Evolutionary conservation across 768 basidiomycete genomes (phyloP).

Genomic region (Xerocomellus dryophilus): DNA sequence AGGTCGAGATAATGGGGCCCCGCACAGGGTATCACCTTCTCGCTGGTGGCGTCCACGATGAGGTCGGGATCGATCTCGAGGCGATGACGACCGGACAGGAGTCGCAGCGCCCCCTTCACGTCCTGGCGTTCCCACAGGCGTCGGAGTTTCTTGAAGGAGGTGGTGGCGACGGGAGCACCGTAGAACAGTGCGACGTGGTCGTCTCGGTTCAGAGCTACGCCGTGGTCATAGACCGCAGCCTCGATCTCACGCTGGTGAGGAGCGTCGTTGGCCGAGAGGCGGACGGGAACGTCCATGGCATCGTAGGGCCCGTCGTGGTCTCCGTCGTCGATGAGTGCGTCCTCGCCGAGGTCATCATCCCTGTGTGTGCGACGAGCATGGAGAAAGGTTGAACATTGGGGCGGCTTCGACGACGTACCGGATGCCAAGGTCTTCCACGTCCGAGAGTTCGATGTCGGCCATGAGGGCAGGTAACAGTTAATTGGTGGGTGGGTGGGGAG

Average conservation of each 20-base stretch:
- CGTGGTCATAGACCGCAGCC: constrained; percentile 1
- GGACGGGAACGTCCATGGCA: neutral
- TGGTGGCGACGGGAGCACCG: neutral
- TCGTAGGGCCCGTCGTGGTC: neutral
- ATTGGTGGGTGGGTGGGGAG: no score
- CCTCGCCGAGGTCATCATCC: neutral
- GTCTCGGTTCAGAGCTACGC: rapidly evolving
- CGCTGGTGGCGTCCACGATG: neutral
- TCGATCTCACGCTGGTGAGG: neutral
- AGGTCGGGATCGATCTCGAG: neutral
- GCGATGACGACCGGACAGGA: neutral
- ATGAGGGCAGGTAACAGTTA: no score
- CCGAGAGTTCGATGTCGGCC: no score
- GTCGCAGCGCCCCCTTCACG: neutral
- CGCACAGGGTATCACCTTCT: neutral
- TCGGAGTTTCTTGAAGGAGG: neutral
- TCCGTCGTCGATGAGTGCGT: neutral
- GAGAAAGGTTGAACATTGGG: no score
- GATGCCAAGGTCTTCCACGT: no score
- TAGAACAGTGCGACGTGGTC: neutral
- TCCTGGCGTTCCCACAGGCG: neutral
- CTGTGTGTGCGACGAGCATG: no score
- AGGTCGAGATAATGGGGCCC: neutral
- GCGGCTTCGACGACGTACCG: no score
- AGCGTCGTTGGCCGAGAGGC: neutral